Evolutionary conservation across 805 yeast genomes (phyloP).

Genomic region (Torulaspora delbrueckii): DNA sequence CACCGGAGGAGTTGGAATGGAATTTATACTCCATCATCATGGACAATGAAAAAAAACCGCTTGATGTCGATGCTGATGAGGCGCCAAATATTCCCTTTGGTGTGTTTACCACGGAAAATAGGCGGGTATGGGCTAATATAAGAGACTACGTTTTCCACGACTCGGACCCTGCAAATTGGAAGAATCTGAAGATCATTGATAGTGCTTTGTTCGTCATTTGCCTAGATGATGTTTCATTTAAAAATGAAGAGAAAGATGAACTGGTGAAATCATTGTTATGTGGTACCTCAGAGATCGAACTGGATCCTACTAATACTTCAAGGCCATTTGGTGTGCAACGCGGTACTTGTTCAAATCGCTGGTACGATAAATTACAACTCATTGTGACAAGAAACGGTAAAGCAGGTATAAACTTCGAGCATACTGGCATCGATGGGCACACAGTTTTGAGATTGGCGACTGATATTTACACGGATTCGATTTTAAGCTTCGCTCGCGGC

Average conservation of each 20-base stretch:
- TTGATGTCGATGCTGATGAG: conserved; percentile 38
- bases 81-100: conserved; percentile 84
- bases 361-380: conserved; percentile 90
- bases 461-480: conserved; percentile 88
- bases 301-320: conserved; percentile 29
- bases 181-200: conserved; percentile 71
- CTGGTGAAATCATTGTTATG: conserved; percentile 82
- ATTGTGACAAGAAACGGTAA: conserved; percentile 84
- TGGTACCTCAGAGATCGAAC: conserved; percentile 71
- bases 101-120: conserved; percentile 81
- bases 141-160: conserved; percentile 47
- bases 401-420: conserved; percentile 91
- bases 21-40: conserved; percentile 71
- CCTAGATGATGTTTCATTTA: conserved; percentile 62
- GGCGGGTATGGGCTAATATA: conserved; percentile 80
- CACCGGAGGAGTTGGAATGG: conserved; percentile 68
- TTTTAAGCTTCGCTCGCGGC: conserved; percentile 75
- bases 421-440: conserved; percentile 94
- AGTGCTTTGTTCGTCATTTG: conserved; percentile 79
- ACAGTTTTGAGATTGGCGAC: conserved; percentile 83
- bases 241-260: conserved; percentile 47
- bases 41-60: conserved; percentile 55
- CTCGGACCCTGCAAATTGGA: conserved; percentile 50
- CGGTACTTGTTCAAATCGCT: conserved; percentile 90
- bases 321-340: conserved; percentile 64